These are phyloP conservation scores for Trematosphaeria pertusa DNA, from an alignment of 2,329 filamentous ascomycete species.

Conservation along the genomic window DNA sequence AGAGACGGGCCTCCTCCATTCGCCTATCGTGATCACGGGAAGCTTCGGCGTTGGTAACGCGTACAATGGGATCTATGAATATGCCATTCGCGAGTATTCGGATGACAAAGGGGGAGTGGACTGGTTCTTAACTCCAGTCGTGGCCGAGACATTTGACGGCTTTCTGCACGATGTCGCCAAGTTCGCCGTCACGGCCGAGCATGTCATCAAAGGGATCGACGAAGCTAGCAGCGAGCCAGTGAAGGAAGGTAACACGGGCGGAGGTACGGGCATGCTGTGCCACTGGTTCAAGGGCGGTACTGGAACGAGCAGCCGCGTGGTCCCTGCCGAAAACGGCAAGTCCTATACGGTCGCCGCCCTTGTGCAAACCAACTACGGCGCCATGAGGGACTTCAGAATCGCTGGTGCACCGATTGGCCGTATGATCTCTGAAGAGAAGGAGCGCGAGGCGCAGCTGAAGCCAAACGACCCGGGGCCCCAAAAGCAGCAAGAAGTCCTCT, in stretches of 20 bases:
- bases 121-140: conserved; percentile 63
- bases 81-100: conserved; percentile 57
- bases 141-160: conserved; percentile 70
- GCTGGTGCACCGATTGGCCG: conserved; percentile 68
- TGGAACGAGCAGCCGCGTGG: conserved; percentile 65
- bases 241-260: conserved; percentile 68
- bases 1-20: conserved; percentile 66
- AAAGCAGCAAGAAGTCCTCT: conserved; percentile 34
- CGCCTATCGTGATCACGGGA: conserved; percentile 67
- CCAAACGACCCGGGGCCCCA: conserved; percentile 34
- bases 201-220: conserved; percentile 63
- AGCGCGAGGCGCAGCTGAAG: conserved; percentile 44
- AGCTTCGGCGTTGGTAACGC: conserved; percentile 64
- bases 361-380: conserved; percentile 71
- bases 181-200: conserved; percentile 62
- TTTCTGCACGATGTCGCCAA: conserved; percentile 64
- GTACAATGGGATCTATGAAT: conserved; percentile 66
- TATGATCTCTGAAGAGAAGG: conserved; percentile 58
- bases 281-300: conserved; percentile 73
- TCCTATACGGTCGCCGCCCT: conserved; percentile 67
- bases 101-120: conserved; percentile 54
- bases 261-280: conserved; percentile 73
- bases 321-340: conserved; percentile 44
- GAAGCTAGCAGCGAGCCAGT: conserved; percentile 60
- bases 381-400: conserved; percentile 63